phyloP scores from a whole-genome alignment of 1,284 basidiomycete species.

The Chalciporus sp. region DNA sequence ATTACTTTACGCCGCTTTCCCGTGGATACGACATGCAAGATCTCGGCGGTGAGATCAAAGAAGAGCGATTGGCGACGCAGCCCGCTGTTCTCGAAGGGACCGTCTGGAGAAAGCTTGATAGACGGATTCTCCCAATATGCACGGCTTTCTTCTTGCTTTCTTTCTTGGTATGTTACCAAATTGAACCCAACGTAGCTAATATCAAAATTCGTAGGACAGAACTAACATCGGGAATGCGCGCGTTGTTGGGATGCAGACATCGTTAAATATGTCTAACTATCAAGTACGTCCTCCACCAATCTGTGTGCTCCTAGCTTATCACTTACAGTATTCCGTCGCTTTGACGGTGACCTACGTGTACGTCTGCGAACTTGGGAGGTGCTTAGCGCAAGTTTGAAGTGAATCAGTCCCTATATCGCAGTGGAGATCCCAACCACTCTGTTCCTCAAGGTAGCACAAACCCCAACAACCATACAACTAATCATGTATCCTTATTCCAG shows the following conservation, averaged over 20 bases:
- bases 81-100: constrained; percentile 28
- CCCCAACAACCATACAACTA: not conserved
- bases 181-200: not conserved
- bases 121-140: constrained; percentile 50
- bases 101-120: constrained; percentile 53
- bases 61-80: constrained; percentile 9
- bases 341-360: constrained; percentile 55
- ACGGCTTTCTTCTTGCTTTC: constrained; percentile 52
- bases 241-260: constrained; percentile 57
- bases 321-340: constrained; percentile 47
- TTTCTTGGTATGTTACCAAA: constrained; percentile 44
- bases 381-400: not conserved
- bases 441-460: constrained; percentile 47
- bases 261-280: constrained; percentile 51
- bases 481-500: constrained; percentile 33
- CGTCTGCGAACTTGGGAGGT: constrained; percentile 14
- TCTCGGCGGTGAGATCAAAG: constrained; percentile 3
- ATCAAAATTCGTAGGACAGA: constrained; percentile 24
- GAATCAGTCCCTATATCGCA: constrained; percentile 52
- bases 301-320: not conserved
- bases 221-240: constrained; percentile 63
- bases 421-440: constrained; percentile 62
- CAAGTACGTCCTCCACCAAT: constrained; percentile 33
- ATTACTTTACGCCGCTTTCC: not conserved
- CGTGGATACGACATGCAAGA: not conserved